Conservation (phyloP, 495 filamentous ascomycete species). For the Oidiodendron maius region DNA sequence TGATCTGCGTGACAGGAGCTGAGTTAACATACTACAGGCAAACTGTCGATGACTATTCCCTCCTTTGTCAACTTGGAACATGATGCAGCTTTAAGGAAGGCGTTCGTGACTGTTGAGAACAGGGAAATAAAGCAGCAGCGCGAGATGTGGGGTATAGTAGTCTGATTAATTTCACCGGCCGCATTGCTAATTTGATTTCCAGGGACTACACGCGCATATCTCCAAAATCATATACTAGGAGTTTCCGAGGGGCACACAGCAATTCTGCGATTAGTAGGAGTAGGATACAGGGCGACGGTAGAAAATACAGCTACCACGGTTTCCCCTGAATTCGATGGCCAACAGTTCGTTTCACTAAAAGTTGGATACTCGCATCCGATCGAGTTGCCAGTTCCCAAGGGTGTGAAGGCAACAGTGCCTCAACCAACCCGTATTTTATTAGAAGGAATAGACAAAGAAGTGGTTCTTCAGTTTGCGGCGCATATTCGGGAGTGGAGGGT, state of each 20-base stretch:
- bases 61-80: conserved; percentile 63
- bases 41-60: conserved; percentile 67
- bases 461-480: conserved; percentile 86
- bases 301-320: conserved; percentile 68
- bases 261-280: conserved; percentile 88
- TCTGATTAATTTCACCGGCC: conserved; percentile 7
- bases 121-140: conserved; percentile 61
- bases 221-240: conserved; percentile 84
- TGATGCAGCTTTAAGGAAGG: conserved; percentile 53
- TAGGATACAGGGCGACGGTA: conserved; percentile 87
- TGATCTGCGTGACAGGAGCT: background rate
- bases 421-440: conserved; percentile 91
- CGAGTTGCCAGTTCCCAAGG: conserved; percentile 74
- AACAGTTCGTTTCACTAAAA: conserved; percentile 86
- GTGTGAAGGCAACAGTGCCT: conserved; percentile 81
- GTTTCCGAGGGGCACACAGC: conserved; percentile 95
- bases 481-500: conserved; percentile 80
- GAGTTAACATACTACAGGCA: conserved; percentile 36
- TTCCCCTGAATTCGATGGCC: conserved; percentile 63
- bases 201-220: conserved; percentile 86
- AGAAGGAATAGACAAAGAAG: conserved; percentile 78
- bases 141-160: conserved; percentile 91
- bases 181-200: conserved; percentile 8
- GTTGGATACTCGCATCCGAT: conserved; percentile 95
- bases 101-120: conserved; percentile 62